Percentiles rank a stretch among this genome's conserved stretches.
Conservation (phyloP, 2,329 filamentous ascomycete species). For the Pseudogymnoascus sp. region DNA sequence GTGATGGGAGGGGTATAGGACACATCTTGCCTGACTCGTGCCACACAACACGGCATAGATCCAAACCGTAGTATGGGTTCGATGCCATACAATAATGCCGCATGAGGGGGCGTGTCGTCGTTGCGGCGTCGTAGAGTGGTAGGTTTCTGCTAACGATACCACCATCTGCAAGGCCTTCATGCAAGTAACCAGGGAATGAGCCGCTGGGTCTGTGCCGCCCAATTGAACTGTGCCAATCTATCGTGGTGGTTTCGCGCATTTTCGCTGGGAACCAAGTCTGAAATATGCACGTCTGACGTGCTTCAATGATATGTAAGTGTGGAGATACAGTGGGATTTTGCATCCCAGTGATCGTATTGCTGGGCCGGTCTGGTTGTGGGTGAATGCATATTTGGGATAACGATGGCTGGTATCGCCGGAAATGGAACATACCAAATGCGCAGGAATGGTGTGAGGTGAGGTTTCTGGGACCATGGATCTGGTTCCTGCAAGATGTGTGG, state of each 20-base stretch:
- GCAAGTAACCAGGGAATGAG: background rate
- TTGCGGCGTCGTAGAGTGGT: background rate
- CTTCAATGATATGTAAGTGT: background rate
- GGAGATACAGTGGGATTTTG: conserved; percentile 6
- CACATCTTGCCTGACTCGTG: background rate
- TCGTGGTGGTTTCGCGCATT: background rate
- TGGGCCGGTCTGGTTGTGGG: background rate
- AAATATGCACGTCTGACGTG: background rate
- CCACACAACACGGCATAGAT: background rate
- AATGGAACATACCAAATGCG: background rate
- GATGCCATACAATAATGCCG: background rate
- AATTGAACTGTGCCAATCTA: background rate
- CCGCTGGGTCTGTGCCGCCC: background rate
- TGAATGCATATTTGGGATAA: background rate
- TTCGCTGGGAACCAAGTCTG: background rate
- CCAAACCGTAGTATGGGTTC: background rate
- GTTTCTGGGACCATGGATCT: background rate
- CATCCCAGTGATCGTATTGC: background rate
- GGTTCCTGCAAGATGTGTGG: background rate
- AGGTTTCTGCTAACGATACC: background rate
- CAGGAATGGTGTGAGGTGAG: background rate
- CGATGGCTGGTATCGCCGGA: background rate
- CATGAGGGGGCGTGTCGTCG: background rate
- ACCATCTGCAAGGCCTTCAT: background rate
- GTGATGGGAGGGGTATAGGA: background rate